These are phyloP conservation scores for Lichtheimia hyalospora DNA, from an alignment of 371 early-diverging fungal species.

Conservation along the genomic window DNA sequence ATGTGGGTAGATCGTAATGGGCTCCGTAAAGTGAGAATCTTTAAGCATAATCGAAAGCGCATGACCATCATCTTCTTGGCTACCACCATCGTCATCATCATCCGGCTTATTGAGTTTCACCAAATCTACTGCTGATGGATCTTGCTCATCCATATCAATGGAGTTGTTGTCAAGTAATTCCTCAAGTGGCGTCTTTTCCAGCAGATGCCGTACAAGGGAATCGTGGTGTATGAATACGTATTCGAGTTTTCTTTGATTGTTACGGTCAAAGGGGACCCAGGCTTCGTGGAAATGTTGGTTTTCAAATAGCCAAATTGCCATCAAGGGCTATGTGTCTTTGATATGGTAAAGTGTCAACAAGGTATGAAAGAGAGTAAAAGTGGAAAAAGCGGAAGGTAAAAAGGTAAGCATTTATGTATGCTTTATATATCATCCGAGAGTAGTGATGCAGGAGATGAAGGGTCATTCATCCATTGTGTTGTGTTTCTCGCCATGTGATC, in stretches of 20 bases:
- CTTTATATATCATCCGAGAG: too few relatives aligned
- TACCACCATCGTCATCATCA: too few relatives aligned
- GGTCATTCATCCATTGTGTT: too few relatives aligned
- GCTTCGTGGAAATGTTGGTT: constrained; percentile 32
- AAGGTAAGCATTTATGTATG: not conserved
- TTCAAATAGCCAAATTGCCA: constrained; percentile 41
- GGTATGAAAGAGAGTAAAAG: constrained; percentile 1
- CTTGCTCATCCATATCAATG: constrained; percentile 32
- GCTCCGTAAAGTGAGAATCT: constrained; percentile 35
- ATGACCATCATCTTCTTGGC: not conserved
- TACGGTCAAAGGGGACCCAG: constrained; percentile 41
- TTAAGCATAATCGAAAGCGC: constrained; percentile 23
- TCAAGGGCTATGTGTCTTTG: not conserved
- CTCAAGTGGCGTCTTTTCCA: not conserved
- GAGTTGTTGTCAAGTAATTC: not conserved
- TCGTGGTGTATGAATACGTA: constrained; percentile 34
- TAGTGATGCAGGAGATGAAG: too few relatives aligned
- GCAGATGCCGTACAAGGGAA: constrained; percentile 5
- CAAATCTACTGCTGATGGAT: constrained; percentile 15
- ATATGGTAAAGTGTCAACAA: not conserved
- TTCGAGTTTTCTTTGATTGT: constrained; percentile 38
- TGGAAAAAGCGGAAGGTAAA: not conserved
- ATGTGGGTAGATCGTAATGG: constrained; percentile 29
- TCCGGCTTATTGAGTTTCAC: constrained; percentile 18
- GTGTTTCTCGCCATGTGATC: too few relatives aligned